Conservation (phyloP, 2,329 filamentous ascomycete genomes). For the Apiospora malaysiana region DNA sequence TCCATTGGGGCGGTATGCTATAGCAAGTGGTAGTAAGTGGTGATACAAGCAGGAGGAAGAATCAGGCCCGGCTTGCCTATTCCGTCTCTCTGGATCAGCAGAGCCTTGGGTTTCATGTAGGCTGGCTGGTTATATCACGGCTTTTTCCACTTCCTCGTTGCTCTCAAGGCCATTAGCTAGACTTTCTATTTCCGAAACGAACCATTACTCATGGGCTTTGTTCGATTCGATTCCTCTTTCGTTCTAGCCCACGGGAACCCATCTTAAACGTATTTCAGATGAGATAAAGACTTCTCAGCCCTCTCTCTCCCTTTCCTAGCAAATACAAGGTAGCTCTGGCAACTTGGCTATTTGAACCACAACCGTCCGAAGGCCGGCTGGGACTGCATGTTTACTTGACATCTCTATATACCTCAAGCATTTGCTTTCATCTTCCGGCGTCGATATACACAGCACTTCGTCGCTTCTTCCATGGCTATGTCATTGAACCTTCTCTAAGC, state of each 20-base stretch:
- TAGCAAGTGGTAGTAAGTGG: too few species aligned
- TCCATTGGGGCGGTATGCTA: neutral
- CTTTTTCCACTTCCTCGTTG: neutral
- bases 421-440: neutral
- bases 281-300: neutral
- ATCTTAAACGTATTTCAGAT: neutral
- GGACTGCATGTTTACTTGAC: neutral
- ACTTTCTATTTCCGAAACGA: neutral
- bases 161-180: neutral
- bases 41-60: neutral
- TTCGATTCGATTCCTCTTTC: neutral
- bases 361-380: too few species aligned
- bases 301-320: neutral
- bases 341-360: neutral
- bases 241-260: neutral
- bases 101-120: too few species aligned
- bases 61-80: neutral
- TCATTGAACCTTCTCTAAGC: neutral
- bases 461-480: neutral
- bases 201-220: neutral
- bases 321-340: neutral
- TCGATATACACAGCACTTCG: neutral
- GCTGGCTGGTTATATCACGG: neutral
- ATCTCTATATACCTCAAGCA: neutral
- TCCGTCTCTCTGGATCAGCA: neutral